Conservation (phyloP, 352 stramenopile genomes). For the Phytophthora constricta region DNA sequence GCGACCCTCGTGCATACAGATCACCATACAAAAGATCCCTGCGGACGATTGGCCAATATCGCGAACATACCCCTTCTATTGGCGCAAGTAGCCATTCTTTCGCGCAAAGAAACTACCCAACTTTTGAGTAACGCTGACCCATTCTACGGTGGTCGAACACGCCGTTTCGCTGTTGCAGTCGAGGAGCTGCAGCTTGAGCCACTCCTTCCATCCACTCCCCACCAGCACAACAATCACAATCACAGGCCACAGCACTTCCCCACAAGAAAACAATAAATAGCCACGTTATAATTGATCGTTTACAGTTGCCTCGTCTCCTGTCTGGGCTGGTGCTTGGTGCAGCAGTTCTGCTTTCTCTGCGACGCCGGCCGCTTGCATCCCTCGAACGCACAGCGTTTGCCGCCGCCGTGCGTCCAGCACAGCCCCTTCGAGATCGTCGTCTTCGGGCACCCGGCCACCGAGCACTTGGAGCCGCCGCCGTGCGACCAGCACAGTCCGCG, state of each 20-base stretch:
- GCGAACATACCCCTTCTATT: no score
- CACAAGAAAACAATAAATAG: background rate
- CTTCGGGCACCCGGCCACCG: constrained; percentile 38
- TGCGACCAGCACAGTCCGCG: constrained; percentile 79
- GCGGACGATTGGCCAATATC: no score
- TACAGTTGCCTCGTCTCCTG: background rate
- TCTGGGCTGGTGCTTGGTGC: constrained; percentile 9
- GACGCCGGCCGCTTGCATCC: constrained; percentile 56
- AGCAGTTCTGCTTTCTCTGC: constrained; percentile 49
- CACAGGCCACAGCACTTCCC: background rate
- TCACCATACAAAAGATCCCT: no score
- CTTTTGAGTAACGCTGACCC: no score
- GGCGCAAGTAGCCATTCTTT: no score
- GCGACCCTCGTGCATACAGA: no score
- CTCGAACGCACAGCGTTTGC: constrained; percentile 41
- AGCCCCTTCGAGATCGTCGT: constrained; percentile 46
- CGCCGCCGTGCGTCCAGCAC: constrained; percentile 52
- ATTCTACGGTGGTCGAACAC: no score
- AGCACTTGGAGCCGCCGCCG: constrained; percentile 64
- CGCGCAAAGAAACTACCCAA: no score
- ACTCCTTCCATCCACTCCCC: no score
- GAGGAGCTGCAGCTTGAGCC: no score
- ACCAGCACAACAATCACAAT: no score
- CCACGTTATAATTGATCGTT: background rate
- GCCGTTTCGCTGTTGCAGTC: no score